A percentile compares a stretch with the other conserved stretches of the same genome.
Conservation (phyloP, 129 eudicot genomes). For the Flaveria bidentis region DNA sequence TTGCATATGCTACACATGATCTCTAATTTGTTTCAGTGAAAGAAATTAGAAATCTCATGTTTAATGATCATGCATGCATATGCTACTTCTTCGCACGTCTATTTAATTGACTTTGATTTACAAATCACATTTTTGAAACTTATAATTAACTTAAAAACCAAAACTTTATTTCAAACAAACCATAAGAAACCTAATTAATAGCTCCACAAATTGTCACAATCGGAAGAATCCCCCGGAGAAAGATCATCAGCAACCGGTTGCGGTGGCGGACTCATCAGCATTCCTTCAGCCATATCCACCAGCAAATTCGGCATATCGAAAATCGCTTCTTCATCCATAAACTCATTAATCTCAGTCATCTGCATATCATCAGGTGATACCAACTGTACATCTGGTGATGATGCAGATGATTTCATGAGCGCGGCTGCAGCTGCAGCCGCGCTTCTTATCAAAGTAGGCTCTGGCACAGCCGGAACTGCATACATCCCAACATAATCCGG, state of each 20-base stretch:
- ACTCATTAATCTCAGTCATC: slow-evolving; percentile 20
- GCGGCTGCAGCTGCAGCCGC: slow-evolving; percentile 48
- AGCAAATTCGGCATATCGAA: slow-evolving; percentile 50
- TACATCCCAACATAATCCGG: slow-evolving; percentile 26
- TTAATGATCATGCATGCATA: slow-evolving; percentile 32
- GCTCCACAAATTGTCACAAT: slow-evolving; percentile 52
- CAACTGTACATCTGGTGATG: not conserved
- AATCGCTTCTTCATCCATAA: slow-evolving; percentile 44
- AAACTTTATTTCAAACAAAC: not conserved
- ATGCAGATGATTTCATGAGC: slow-evolving; percentile 8
- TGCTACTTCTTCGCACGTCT: slow-evolving; percentile 16
- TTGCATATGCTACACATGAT: slow-evolving; percentile 3
- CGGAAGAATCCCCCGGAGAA: slow-evolving; percentile 37
- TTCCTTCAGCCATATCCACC: slow-evolving; percentile 60
- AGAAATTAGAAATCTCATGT: slow-evolving; percentile 21
- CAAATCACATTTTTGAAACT: too few relatives aligned
- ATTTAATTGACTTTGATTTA: not conserved
- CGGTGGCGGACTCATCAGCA: slow-evolving; percentile 60
- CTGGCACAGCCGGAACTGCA: slow-evolving; percentile 28
- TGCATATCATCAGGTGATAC: not conserved
- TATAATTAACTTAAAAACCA: too few relatives aligned
- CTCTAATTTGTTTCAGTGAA: not conserved
- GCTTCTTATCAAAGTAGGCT: slow-evolving; percentile 34
- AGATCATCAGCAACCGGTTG: slow-evolving; percentile 21
- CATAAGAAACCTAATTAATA: slow-evolving; percentile 21